Evolutionary conservation across 2,329 filamentous ascomycete species (phyloP).

Genomic region (Monosporascus sp.): DNA sequence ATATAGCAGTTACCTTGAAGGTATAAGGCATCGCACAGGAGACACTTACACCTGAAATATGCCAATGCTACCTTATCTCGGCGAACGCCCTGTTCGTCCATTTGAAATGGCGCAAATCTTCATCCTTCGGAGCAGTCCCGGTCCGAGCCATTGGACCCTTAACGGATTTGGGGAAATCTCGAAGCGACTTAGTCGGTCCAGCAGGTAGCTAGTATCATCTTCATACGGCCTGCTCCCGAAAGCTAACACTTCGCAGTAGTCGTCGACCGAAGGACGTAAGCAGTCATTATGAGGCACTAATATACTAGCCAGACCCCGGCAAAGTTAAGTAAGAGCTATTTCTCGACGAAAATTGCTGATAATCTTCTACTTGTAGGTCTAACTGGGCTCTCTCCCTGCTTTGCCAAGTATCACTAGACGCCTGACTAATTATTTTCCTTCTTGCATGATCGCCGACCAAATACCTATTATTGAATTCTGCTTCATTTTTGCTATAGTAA

Average conservation of each 20-base stretch:
- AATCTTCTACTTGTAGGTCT: too few relatives aligned
- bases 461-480: too few relatives aligned
- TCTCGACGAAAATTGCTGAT: too few relatives aligned
- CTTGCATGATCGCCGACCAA: too few relatives aligned
- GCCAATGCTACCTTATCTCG: conserved; percentile 19
- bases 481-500: too few relatives aligned
- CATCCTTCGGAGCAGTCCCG: conserved; percentile 5
- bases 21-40: conserved; percentile 13
- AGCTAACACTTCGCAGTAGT: not conserved
- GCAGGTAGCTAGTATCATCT: not conserved
- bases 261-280: not conserved
- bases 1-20: conserved; percentile 13
- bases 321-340: too few relatives aligned
- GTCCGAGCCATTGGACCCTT: conserved; percentile 16
- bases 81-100: conserved; percentile 14
- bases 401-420: too few relatives aligned
- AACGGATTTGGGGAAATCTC: conserved; percentile 12
- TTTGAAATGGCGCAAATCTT: conserved; percentile 11
- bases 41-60: conserved; percentile 18
- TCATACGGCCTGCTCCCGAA: not conserved
- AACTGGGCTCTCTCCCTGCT: too few relatives aligned
- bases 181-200: conserved; percentile 6
- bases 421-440: too few relatives aligned
- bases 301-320: too few relatives aligned
- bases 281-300: not conserved